Evolutionary conservation across 225 moss, liverwort and hornwort genomes (phyloP).

Genomic region (Marchantia polymorpha): DNA sequence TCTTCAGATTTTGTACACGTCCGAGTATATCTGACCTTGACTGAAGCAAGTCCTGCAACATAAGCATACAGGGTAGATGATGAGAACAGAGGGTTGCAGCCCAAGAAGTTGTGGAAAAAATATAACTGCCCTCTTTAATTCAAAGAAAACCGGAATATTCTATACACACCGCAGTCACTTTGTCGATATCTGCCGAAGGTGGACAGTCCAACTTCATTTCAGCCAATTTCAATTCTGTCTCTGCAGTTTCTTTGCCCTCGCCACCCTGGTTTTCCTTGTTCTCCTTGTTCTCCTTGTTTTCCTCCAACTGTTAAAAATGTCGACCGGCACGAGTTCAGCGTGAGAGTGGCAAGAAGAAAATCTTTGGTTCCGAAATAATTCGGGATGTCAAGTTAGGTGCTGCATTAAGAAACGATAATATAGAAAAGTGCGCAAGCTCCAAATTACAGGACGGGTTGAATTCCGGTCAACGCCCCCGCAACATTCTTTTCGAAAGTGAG

Average conservation of each 20-base stretch:
- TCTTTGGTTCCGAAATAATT: not conserved
- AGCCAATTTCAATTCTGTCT: slow-evolving; percentile 14
- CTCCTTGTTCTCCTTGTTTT: not conserved
- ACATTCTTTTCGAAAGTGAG: not conserved
- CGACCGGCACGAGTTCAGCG: not conserved
- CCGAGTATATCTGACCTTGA: slow-evolving; percentile 70
- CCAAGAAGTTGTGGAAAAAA: not conserved
- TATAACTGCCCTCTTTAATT: too few relatives aligned
- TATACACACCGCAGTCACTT: slow-evolving; percentile 41
- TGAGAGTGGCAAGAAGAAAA: not conserved
- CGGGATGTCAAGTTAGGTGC: not conserved
- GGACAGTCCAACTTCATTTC: slow-evolving; percentile 27
- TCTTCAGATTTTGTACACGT: slow-evolving; percentile 79
- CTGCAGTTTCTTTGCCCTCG: slow-evolving; percentile 8
- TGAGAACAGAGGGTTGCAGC: not conserved
- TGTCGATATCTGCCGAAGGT: slow-evolving; percentile 39
- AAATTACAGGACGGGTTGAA: too few relatives aligned
- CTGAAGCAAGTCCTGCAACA: slow-evolving; percentile 60
- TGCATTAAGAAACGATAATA: not conserved
- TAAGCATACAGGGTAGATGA: not conserved
- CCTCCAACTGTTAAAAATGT: not conserved
- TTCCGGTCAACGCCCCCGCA: too few relatives aligned
- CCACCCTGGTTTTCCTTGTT: slow-evolving; percentile 37
- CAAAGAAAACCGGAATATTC: not conserved
- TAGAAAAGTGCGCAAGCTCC: not conserved